Evolutionary conservation across 768 basidiomycete genomes (phyloP), one percentile per base, ranked within the genome.

Genomic region (Kwoniella heveanensis): DNA sequence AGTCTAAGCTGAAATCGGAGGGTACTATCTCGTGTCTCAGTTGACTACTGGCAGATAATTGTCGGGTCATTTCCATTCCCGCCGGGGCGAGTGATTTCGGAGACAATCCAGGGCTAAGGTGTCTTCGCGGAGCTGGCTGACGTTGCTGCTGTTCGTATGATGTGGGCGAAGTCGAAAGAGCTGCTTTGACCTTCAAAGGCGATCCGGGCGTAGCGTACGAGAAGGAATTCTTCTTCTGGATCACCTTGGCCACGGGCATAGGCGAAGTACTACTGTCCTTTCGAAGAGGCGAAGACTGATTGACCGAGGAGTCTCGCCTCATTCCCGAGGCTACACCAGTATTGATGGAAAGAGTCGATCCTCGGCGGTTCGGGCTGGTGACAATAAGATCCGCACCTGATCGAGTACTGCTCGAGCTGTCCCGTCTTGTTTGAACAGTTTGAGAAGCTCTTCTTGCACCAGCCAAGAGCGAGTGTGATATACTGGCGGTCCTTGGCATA

Each of bases 141-240:
- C 4, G 39, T 7, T 44, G 39, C 15, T 44, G 39, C 22, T 25
- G 24, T 32, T 39, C 24, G 39, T 29, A 25, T 19, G 52, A 54
- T 9, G 53, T 44, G 19, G 52, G 25, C 5, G 37, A 32, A 7
- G 36, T 17, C 24, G 56, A 24, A 15, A 46, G 26, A 19, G 48
- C 50, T 6, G 51, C 48, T 22, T 62, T 68, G 39, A 61, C 53
- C 25, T 37, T 55, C 12, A 69, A 24, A 3, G 71, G 68, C 30
- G 67, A 65, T 7, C 39, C 52, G 1, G 65, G 71, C 10, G 68
- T 62, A 36, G 62, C 71, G 26, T 62, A 68, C 5, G 67, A 65
- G 64, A 66, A 71, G 6, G 66, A 67, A 17, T 59, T 37, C 47
- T 69, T 72, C 68, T 69, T 71, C 13, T 49, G 46, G 37, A 71